These are phyloP conservation scores for Aspergillus leporis DNA, from an alignment of 495 filamentous ascomycete genomes.

Conservation along the genomic window DNA sequence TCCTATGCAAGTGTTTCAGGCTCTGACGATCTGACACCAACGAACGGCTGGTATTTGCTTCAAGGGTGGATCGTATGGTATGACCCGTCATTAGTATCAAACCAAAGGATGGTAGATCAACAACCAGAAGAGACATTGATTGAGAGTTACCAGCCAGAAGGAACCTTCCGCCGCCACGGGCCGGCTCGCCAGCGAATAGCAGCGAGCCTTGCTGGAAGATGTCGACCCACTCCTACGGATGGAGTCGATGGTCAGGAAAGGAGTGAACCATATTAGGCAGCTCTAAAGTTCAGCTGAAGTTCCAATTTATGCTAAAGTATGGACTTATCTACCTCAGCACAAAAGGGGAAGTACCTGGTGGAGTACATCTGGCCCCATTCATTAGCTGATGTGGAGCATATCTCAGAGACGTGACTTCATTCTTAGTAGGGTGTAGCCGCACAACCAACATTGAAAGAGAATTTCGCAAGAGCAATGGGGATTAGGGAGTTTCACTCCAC, in stretches of 20 bases:
- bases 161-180: conserved; percentile 10
- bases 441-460: background rate
- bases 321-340: background rate
- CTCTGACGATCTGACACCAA: background rate
- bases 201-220: background rate
- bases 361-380: background rate
- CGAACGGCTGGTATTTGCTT: background rate
- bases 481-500: background rate
- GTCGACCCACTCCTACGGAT: conserved; percentile 1
- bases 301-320: too few relatives aligned
- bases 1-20: background rate
- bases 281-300: too few relatives aligned
- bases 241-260: too few relatives aligned
- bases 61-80: background rate
- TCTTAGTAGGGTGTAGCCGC: background rate
- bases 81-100: background rate
- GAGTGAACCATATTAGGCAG: too few relatives aligned
- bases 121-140: background rate
- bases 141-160: conserved; percentile 4
- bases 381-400: conserved; percentile 5
- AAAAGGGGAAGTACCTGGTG: background rate
- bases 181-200: conserved; percentile 10
- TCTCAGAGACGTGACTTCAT: background rate
- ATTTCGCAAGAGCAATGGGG: background rate
- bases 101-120: background rate